Conservation (phyloP, 768 basidiomycete genomes). For the Gyrodon lividus region DNA sequence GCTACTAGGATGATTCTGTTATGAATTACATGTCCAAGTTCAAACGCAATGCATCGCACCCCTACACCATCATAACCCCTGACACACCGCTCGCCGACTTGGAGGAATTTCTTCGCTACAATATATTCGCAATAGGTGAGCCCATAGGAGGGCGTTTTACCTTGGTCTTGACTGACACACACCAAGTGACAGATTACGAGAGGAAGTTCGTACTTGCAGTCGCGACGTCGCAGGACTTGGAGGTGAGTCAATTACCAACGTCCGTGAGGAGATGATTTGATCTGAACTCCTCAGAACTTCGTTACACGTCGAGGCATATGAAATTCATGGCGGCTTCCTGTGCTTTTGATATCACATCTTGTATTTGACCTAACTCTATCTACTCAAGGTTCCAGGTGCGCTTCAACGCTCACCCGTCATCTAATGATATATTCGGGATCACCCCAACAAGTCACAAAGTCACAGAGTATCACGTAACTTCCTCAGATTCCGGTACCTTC, state of each 20-base stretch:
- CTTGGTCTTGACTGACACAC: not conserved
- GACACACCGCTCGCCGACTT: constrained; percentile 74
- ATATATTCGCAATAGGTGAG: constrained; percentile 76
- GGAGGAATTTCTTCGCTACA: constrained; percentile 71
- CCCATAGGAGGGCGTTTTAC: not conserved
- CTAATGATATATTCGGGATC: too few relatives aligned
- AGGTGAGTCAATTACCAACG: constrained; percentile 26
- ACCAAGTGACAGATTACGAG: constrained; percentile 73
- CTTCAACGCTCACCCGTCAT: too few relatives aligned
- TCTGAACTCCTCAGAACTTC: constrained; percentile 21
- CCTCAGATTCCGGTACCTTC: too few relatives aligned
- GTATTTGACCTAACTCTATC: not conserved
- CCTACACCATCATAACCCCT: constrained; percentile 81
- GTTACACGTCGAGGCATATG: constrained; percentile 28
- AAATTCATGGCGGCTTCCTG: constrained; percentile 3
- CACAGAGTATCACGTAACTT: too few relatives aligned
- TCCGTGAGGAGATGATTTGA: not conserved
- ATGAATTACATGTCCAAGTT: constrained; percentile 71
- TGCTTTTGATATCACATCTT: not conserved
- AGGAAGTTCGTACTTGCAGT: constrained; percentile 84
- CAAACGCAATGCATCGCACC: constrained; percentile 58
- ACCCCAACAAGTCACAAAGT: too few relatives aligned
- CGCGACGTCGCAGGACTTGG: constrained; percentile 74
- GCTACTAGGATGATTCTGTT: constrained; percentile 67
- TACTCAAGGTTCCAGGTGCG: not conserved